phyloP scores from a whole-genome alignment of 768 basidiomycete genomes.

The Agaricus bisporus region DNA sequence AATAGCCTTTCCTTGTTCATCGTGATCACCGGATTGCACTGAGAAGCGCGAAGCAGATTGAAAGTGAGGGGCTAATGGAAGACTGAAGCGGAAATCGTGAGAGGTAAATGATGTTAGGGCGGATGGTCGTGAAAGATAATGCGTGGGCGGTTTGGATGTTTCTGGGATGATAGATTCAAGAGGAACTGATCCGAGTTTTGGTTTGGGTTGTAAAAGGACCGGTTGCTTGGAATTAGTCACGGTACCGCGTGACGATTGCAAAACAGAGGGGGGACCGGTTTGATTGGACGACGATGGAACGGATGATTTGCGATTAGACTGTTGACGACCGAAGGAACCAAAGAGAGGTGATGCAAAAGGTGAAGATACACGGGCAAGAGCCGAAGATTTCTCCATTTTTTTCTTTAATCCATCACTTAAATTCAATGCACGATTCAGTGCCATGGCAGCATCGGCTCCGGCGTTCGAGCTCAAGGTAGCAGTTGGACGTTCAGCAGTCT shows the following conservation, averaged over 20 bases:
- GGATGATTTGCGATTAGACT: slow-evolving; percentile 34
- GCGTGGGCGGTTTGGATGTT: slow-evolving; percentile 74
- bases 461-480: slow-evolving; percentile 37
- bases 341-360: slow-evolving; percentile 54
- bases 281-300: slow-evolving; percentile 8
- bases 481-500: slow-evolving; percentile 27
- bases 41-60: slow-evolving; percentile 48
- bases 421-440: slow-evolving; percentile 41
- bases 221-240: background rate
- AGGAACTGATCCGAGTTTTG: slow-evolving; percentile 48
- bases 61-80: slow-evolving; percentile 29
- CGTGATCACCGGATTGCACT: slow-evolving; percentile 8
- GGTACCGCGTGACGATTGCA: slow-evolving; percentile 14
- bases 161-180: slow-evolving; percentile 81
- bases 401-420: slow-evolving; percentile 26
- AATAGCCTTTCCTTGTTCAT: slow-evolving; percentile 44
- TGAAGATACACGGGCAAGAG: slow-evolving; percentile 29
- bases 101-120: slow-evolving; percentile 70
- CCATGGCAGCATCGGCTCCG: slow-evolving; percentile 37
- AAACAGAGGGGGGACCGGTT: slow-evolving; percentile 10
- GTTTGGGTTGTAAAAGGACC: slow-evolving; percentile 1
- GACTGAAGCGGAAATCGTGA: slow-evolving; percentile 59
- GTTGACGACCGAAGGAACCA: slow-evolving; percentile 50
- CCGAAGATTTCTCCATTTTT: slow-evolving; percentile 23
- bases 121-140: slow-evolving; percentile 58